These are phyloP conservation scores for Geotrichum europaeum DNA, from an alignment of 1,139 yeast species.

Conservation along the genomic window DNA sequence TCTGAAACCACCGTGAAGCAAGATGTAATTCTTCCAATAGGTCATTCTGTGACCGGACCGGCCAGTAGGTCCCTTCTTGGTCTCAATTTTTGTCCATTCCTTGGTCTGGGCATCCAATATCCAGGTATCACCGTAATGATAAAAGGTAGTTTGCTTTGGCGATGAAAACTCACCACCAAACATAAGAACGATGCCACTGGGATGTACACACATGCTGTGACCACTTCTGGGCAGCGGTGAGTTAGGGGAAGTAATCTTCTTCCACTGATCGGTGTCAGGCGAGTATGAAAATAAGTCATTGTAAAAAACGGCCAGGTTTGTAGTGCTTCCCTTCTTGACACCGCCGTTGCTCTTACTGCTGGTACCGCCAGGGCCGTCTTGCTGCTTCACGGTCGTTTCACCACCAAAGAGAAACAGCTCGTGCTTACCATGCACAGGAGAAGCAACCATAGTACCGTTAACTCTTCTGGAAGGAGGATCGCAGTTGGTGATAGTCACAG, in stretches of 20 bases:
- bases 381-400: conserved; percentile 45
- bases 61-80: conserved; percentile 70
- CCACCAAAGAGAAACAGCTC: conserved; percentile 90
- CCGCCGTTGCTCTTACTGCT: conserved; percentile 4
- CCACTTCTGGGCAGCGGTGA: conserved; percentile 91
- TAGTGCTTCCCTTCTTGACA: conserved; percentile 27
- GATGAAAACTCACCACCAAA: conserved; percentile 98
- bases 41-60: conserved; percentile 91
- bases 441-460: conserved; percentile 69
- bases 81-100: conserved; percentile 87
- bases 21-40: conserved; percentile 82
- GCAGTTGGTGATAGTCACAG: conserved; percentile 55
- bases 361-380: conserved; percentile 11
- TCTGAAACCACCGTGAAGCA: conserved; percentile 87
- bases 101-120: conserved; percentile 72
- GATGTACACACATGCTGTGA: conserved; percentile 90
- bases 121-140: conserved; percentile 97
- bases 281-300: conserved; percentile 75
- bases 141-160: conserved; percentile 91
- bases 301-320: conserved; percentile 60
- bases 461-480: conserved; percentile 61
- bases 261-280: conserved; percentile 78
- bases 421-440: conserved; percentile 66
- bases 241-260: conserved; percentile 70
- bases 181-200: conserved; percentile 75